Conservation (phyloP, 305 asterid genomes). For the Fraxinus sp. region DNA sequence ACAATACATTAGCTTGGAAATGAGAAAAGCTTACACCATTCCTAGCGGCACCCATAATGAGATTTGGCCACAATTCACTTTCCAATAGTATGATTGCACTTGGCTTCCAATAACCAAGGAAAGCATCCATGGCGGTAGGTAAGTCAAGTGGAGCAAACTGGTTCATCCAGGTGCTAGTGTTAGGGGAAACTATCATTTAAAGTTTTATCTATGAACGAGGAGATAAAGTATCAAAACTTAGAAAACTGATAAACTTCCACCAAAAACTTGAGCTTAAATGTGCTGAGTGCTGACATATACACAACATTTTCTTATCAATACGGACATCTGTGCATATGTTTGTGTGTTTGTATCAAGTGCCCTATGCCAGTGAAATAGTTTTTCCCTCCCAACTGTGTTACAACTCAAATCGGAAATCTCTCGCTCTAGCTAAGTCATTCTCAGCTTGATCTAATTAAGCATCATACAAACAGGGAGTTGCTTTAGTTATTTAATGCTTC, state of each 20-base stretch:
- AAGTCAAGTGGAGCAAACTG: slow-evolving; percentile 96
- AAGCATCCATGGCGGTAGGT: slow-evolving; percentile 70
- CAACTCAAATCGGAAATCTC: background rate
- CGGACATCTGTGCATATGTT: background rate
- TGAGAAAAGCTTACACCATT: slow-evolving; percentile 54
- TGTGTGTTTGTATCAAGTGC: background rate
- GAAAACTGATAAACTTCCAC: slow-evolving; percentile 12
- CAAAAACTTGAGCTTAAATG: background rate
- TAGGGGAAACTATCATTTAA: background rate
- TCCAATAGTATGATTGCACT: slow-evolving; percentile 73
- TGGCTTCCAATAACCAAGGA: slow-evolving; percentile 87
- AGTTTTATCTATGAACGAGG: background rate
- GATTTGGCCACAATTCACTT: slow-evolving; percentile 96
- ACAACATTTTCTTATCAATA: background rate
- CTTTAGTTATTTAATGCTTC: background rate
- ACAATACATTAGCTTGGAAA: background rate
- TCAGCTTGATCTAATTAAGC: background rate
- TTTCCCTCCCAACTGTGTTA: background rate
- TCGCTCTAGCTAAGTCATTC: background rate
- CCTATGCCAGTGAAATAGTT: background rate
- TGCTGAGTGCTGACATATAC: background rate
- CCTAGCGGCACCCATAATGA: slow-evolving; percentile 72
- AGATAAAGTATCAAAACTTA: slow-evolving; percentile 9
- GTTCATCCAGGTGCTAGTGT: slow-evolving; percentile 21
- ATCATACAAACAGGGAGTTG: background rate